Percentiles rank a stretch among this genome's conserved stretches.
Conservation (phyloP, 2,329 filamentous ascomycete genomes). For the Sphaerostilbella broomeana region DNA sequence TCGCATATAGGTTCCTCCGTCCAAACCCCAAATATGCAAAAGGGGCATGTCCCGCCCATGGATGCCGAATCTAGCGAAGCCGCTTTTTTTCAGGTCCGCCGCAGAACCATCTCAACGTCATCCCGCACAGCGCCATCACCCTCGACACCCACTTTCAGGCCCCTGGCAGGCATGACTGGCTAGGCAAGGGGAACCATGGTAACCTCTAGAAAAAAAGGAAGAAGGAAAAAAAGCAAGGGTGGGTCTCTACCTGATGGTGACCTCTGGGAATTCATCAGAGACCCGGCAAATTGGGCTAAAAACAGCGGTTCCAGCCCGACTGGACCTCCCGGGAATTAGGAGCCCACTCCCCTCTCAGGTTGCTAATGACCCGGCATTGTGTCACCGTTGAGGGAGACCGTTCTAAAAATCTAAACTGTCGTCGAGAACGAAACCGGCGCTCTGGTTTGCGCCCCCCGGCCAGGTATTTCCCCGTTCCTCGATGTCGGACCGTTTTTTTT, state of each 20-base stretch:
- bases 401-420: background rate
- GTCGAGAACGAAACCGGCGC: constrained; percentile 7
- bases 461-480: background rate
- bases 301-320: constrained; percentile 9
- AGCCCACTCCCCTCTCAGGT: constrained; percentile 7
- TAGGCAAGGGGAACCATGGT: constrained; percentile 6
- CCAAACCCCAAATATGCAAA: no score
- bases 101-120: constrained; percentile 11
- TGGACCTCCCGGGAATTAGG: constrained; percentile 9
- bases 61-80: constrained; percentile 1
- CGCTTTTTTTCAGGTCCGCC: background rate
- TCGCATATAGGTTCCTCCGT: no score
- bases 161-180: constrained; percentile 12
- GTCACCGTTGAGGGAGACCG: constrained; percentile 9
- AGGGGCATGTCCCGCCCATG: constrained; percentile 7
- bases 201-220: constrained; percentile 9
- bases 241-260: no score
- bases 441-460: constrained; percentile 7
- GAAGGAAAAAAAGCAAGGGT: constrained; percentile 7
- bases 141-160: constrained; percentile 2
- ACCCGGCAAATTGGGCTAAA: constrained; percentile 8
- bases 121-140: constrained; percentile 8
- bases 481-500: no score
- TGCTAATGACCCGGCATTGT: constrained; percentile 9
- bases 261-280: no score